A percentile compares a stretch with the other conserved stretches of the same genome.
phyloP scores from a whole-genome alignment of 1,284 basidiomycete species.

The Naganishia albida region DNA sequence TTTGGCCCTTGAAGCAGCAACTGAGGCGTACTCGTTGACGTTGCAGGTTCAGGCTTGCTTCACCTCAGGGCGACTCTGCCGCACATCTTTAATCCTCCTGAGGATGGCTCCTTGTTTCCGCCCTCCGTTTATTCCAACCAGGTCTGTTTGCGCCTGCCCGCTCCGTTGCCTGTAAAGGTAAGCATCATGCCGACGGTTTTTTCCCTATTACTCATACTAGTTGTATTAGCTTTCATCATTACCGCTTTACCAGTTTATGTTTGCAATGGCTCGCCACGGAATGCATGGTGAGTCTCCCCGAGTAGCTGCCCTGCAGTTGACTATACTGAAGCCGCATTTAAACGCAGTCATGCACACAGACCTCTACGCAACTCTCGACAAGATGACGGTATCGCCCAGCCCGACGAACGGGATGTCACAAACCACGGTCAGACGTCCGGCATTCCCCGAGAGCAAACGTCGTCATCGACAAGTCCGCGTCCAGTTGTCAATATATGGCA shows the following conservation, averaged over 20 bases:
- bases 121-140: constrained; percentile 48
- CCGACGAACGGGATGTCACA: constrained; percentile 26
- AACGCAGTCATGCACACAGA: constrained; percentile 49
- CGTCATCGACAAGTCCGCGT: constrained; percentile 50
- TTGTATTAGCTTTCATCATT: constrained; percentile 44
- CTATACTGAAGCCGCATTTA: constrained; percentile 10
- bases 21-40: no score
- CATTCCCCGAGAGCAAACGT: constrained; percentile 25
- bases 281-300: constrained; percentile 47
- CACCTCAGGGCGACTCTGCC: constrained; percentile 53
- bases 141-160: constrained; percentile 47
- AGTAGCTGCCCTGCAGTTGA: not conserved
- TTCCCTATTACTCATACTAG: not conserved
- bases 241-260: constrained; percentile 48
- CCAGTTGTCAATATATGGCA: constrained; percentile 44
- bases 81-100: constrained; percentile 44
- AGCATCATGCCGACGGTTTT: constrained; percentile 23
- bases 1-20: no score
- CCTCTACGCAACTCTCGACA: constrained; percentile 43
- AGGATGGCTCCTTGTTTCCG: constrained; percentile 44
- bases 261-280: constrained; percentile 49
- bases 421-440: not conserved
- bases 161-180: constrained; percentile 50
- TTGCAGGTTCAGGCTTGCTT: constrained; percentile 47
- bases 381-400: constrained; percentile 47